Percentiles rank a stretch among this genome's conserved stretches.
Evolutionary conservation across 2,329 filamentous ascomycete genomes (phyloP).

Genomic region (Fusarium denticulatum): DNA sequence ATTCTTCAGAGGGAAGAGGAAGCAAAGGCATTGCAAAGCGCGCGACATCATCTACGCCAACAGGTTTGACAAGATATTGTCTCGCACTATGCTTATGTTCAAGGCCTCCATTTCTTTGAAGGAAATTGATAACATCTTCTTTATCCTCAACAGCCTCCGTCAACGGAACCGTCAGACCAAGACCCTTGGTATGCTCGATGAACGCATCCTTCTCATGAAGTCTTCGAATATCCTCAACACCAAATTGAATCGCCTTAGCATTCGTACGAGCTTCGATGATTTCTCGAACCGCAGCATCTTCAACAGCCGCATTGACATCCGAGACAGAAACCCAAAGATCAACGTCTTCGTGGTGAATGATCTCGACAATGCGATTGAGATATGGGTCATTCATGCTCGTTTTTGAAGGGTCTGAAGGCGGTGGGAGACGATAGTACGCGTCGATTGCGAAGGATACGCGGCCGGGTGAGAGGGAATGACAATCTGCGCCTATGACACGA

Average conservation of each 20-base stretch:
- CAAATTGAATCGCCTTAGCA: conserved; percentile 73
- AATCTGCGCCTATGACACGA: conserved; percentile 77
- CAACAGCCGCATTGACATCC: conserved; percentile 70
- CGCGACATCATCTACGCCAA: conserved; percentile 68
- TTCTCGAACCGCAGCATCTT: conserved; percentile 73
- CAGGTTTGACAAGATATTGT: conserved; percentile 73
- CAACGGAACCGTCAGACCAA: conserved; percentile 65
- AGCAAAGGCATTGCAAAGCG: conserved; percentile 72
- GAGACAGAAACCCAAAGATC: conserved; percentile 81
- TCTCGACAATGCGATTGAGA: conserved; percentile 63
- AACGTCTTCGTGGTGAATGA: conserved; percentile 69
- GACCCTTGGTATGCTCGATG: conserved; percentile 63
- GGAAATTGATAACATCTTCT: conserved; percentile 62
- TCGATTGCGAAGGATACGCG: conserved; percentile 67
- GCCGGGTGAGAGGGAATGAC: conserved; percentile 62
- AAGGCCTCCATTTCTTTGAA: conserved; percentile 50
- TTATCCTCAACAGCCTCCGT: conserved; percentile 63
- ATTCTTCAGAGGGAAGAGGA: conserved; percentile 61
- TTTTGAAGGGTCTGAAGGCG: conserved; percentile 29
- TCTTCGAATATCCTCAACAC: conserved; percentile 61
- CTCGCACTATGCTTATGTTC: conserved; percentile 41
- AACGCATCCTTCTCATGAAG: conserved; percentile 75
- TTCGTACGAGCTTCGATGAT: conserved; percentile 64
- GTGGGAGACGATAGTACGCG: conserved; percentile 61
- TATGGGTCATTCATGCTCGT: conserved; percentile 58